Conservation (phyloP, 805 yeast genomes). For the Ogataea methanolica region DNA sequence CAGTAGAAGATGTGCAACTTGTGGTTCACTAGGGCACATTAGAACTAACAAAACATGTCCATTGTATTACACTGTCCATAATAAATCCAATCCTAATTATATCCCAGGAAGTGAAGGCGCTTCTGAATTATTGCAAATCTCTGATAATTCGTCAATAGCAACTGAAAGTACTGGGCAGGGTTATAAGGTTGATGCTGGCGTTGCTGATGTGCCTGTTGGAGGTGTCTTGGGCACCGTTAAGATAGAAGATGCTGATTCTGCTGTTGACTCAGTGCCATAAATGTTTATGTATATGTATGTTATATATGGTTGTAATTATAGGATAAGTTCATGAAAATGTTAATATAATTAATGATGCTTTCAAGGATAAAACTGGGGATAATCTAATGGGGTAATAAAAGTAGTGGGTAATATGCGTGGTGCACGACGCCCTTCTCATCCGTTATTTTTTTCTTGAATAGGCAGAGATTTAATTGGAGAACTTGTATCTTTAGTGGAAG, state of each 20-base stretch:
- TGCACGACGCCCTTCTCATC: too few species aligned
- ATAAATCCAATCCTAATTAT: constrained; percentile 32
- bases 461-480: too few species aligned
- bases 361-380: background rate
- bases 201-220: background rate
- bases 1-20: constrained; percentile 84
- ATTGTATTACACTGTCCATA: constrained; percentile 51
- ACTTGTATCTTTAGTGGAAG: too few species aligned
- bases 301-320: too few species aligned
- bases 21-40: constrained; percentile 95
- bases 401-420: too few species aligned
- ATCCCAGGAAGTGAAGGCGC: constrained; percentile 29
- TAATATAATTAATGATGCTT: background rate
- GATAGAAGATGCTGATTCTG: background rate
- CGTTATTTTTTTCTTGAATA: too few species aligned
- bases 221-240: background rate
- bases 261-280: too few species aligned
- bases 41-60: constrained; percentile 92
- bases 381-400: too few species aligned
- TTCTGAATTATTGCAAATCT: constrained; percentile 11
- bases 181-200: background rate
- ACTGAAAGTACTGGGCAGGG: background rate
- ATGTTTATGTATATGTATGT: too few species aligned
- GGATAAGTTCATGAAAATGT: background rate
- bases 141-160: background rate